Percentiles rank a stretch among this genome's conserved stretches.
Evolutionary conservation across 2,329 filamentous ascomycete genomes (phyloP).

Genomic region (Penicillium crustosum): DNA sequence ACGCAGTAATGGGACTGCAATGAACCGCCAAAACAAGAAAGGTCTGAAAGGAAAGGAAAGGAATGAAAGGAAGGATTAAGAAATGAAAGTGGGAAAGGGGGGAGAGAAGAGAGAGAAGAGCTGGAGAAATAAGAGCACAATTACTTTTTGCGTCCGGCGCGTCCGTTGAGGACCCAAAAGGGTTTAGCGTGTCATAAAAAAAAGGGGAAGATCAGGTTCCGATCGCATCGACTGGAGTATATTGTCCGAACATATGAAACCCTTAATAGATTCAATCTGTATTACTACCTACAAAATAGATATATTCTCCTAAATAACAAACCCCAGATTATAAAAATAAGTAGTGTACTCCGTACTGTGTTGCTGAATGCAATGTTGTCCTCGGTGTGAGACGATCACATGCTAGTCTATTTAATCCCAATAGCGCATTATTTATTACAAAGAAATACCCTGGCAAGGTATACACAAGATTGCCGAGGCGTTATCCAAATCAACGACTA

Average conservation of each 20-base stretch:
- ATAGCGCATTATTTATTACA: not conserved
- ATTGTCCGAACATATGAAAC: not conserved
- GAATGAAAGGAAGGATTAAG: conserved; percentile 55
- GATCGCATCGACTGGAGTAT: conserved; percentile 3
- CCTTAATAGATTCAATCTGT: not conserved
- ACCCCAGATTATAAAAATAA: not conserved
- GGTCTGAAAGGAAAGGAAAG: not conserved
- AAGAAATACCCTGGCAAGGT: not conserved
- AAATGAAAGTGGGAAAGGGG: conserved; percentile 35
- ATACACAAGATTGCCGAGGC: not conserved
- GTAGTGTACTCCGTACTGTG: not conserved
- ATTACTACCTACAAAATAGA: not conserved
- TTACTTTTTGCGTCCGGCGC: conserved; percentile 29
- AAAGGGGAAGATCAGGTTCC: conserved; percentile 30
- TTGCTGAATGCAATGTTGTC: not conserved
- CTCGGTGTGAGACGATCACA: conserved; percentile 4
- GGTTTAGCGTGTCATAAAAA: conserved; percentile 34
- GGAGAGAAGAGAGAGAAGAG: conserved; percentile 67
- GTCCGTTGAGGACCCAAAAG: conserved; percentile 27
- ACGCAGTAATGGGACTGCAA: conserved; percentile 1
- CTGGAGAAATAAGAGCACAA: conserved; percentile 17
- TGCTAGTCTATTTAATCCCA: not conserved
- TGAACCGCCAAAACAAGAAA: not conserved
- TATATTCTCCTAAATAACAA: not conserved
- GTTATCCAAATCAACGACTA: not conserved